phyloP scores from a whole-genome alignment of 2,329 filamentous ascomycete species.

The Ophiocordyceps unilateralis region DNA sequence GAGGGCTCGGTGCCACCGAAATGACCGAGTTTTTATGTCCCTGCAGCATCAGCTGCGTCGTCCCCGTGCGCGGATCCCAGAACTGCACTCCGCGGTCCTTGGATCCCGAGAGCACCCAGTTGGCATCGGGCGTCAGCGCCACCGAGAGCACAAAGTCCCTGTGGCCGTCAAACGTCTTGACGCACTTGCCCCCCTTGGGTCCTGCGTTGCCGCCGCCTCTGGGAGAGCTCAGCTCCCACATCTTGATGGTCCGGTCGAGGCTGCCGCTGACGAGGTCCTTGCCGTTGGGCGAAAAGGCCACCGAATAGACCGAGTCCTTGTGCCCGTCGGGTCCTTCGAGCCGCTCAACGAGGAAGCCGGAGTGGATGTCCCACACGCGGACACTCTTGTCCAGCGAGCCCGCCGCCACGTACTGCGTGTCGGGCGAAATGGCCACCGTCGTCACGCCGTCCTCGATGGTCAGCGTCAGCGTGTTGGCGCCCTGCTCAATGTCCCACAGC shows the following conservation, averaged over 20 bases:
- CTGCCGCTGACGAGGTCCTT: conserved; percentile 87
- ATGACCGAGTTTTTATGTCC: conserved; percentile 99
- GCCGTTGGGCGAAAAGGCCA: conserved; percentile 87
- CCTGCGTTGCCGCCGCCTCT: conserved; percentile 48
- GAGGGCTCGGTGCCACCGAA: conserved; percentile 85
- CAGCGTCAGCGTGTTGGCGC: conserved; percentile 66
- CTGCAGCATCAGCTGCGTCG: conserved; percentile 94
- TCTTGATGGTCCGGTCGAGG: conserved; percentile 96
- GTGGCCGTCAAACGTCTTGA: conserved; percentile 94
- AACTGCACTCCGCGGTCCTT: conserved; percentile 97
- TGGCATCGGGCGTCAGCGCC: conserved; percentile 80
- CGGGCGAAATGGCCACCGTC: conserved; percentile 91
- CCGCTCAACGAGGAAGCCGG: conserved; percentile 73
- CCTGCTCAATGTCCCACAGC: conserved; percentile 86
- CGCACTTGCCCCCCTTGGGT: conserved; percentile 76
- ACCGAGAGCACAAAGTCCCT: conserved; percentile 96
- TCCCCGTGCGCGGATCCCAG: conserved; percentile 89
- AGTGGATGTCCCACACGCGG: conserved; percentile 84
- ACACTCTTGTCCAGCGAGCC: conserved; percentile 96
- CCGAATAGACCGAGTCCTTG: conserved; percentile 92
- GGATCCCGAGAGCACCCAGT: conserved; percentile 92
- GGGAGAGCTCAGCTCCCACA: conserved; percentile 81
- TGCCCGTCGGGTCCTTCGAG: conserved; percentile 87
- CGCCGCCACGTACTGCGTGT: conserved; percentile 84
- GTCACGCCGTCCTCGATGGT: conserved; percentile 95